Base-by-base conservation (phyloP, 139 green algal genomes). In the Nannochloris sp. region DNA sequence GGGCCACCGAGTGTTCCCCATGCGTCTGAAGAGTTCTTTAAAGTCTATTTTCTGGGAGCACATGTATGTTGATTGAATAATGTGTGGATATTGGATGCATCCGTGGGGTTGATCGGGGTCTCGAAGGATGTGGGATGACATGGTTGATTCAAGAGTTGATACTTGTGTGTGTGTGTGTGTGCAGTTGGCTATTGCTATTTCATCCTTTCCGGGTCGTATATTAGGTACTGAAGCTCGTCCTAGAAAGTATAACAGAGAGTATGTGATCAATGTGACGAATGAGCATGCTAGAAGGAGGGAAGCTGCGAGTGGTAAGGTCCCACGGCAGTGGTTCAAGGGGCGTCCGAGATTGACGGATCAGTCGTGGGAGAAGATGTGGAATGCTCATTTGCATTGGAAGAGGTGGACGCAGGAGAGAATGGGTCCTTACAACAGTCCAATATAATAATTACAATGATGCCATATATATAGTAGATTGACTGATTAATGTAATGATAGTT, bases 321-420 rank as follows among this genome's bases (percentile, higher is more conserved):
- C 84, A 2, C 55, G 61, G 56, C 70, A 68, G 11, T 87, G 79
- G 81, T 60, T 55, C 33, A 68, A 68, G 58, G 62, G 59, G 20
- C 9, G 26, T 23, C 66, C 59, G 11, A 31, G 3, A 78, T 8
- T 62, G 2, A 69, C 67, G 2, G 85, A 71, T 29, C 71, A 89
- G 69, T 83, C 70, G 56, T 91, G 84, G 84, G 82, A 88, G 73
- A 76, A 82, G 31, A 92, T 86, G 85, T 90, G 84, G 74, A 79
- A 77, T 75, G 70, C 79, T 65, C 81, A 92, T 67, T 67, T 92
- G 66, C 79, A 88, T 76, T 86, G 82, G 78, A 91, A 91, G 76
- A 68, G 83, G 63, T 91, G 84, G 84, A 85, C 77, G 37, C 73
- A 86, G 29, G 77, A 86, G 9, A 68, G 84, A 33, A 84, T 75